A percentile compares a stretch with the other conserved stretches of the same genome.
These are phyloP conservation scores for Myriangium duriaei DNA, from an alignment of 2,329 filamentous ascomycete species.

Conservation along the genomic window DNA sequence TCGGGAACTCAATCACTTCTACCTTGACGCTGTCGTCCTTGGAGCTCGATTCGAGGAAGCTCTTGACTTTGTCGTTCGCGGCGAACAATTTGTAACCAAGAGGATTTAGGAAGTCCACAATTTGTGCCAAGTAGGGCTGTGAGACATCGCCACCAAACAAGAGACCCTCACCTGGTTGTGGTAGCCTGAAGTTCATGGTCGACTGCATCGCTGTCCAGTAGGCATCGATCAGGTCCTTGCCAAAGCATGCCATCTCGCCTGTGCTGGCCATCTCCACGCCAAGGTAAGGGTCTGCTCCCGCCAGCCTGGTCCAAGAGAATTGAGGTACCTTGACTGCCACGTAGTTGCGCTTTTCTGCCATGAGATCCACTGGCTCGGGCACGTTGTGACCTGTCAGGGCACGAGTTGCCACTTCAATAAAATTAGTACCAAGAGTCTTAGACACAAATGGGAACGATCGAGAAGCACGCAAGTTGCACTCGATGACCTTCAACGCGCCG, in stretches of 20 bases:
- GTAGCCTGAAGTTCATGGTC: constrained; percentile 98
- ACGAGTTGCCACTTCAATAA: constrained; percentile 90
- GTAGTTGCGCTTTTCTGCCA: constrained; percentile 81
- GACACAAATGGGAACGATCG: constrained; percentile 97
- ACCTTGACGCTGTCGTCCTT: constrained; percentile 55
- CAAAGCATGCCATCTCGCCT: constrained; percentile 98
- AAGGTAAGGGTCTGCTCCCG: constrained; percentile 91
- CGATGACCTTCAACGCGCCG: constrained; percentile 82
- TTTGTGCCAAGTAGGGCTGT: constrained; percentile 57
- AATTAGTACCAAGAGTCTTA: constrained; percentile 93
- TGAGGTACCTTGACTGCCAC: constrained; percentile 95
- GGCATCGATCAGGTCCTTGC: constrained; percentile 86
- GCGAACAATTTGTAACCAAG: constrained; percentile 93
- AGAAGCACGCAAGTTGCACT: constrained; percentile 94
- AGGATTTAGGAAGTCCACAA: constrained; percentile 77
- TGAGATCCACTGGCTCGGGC: constrained; percentile 74
- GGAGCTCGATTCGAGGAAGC: constrained; percentile 60
- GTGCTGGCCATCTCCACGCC: constrained; percentile 97
- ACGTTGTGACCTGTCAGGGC: constrained; percentile 78
- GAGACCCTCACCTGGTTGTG: constrained; percentile 86
- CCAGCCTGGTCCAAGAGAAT: constrained; percentile 97
- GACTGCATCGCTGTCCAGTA: constrained; percentile 97
- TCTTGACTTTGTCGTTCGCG: constrained; percentile 68
- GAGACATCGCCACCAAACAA: constrained; percentile 78
- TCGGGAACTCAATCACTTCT: constrained; percentile 93